Base-by-base conservation (phyloP, 2,329 filamentous ascomycete species). In the Cryphonectria japonica region DNA sequence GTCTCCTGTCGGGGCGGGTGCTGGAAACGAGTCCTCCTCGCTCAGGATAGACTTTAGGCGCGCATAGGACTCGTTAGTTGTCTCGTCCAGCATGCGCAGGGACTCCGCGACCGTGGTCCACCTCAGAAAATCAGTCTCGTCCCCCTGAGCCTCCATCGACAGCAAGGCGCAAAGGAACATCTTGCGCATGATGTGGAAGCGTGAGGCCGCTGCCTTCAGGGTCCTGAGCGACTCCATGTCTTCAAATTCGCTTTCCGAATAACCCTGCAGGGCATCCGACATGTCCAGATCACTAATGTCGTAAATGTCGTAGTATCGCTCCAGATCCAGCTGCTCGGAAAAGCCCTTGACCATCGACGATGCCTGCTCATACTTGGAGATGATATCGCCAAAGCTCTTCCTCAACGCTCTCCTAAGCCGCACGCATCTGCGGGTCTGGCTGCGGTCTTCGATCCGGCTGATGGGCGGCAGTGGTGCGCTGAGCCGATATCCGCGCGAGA, bases 301-400 rank as follows among this genome's bases (percentile, higher is more conserved):
- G 78, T 95, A 95, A 72, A 95, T 92, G 78, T 98, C 95, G 76
- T 96, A 93, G 78, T 97, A 97, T 81, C 94, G 96, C 76, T 97
- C 94, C 60, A 99, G 83, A 77, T 97, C 93, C 65, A 92, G 88
- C 77, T 92, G 89, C 78, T 95, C 91, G 1, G 95, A 89, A 69
- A 97, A 89, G 0, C 87, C 88, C 78, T 91, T 91, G 29, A 98
- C 84, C 3, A 85, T 85, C 57, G 86, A 84, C 73, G 91, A 92
- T 16, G 92, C 90, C 75, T 93, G 88, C 68, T 91, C 88, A 76
- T 95, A 94, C 32, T 88, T 87, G 60, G 90, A 87, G 57, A 97
- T 89, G 67, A 92, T 87, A 19, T 91, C 88, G 54, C 86, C 86
- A 73, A 97, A 89, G 72, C 89, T 90, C 63, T 86, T 87, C 67